Percentiles rank a stretch among this genome's conserved stretches.
These are phyloP conservation scores for Phytopythium boreale DNA, from an alignment of 352 stramenopile species.

Conservation along the genomic window DNA sequence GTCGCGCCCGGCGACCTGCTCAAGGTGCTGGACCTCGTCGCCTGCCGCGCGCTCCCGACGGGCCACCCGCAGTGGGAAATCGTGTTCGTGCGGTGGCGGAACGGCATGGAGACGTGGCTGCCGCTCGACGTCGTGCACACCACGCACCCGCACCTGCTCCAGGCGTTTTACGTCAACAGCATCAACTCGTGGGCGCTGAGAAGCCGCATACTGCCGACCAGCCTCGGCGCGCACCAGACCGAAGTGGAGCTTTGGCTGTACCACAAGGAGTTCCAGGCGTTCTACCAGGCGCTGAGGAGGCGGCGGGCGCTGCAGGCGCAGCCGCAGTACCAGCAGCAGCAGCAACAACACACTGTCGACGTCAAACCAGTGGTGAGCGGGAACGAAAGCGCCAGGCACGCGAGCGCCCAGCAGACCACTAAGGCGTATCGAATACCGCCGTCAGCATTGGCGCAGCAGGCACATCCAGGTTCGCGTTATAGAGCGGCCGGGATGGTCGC, in stretches of 20 bases:
- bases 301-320: conserved; percentile 9
- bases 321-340: conserved; percentile 11
- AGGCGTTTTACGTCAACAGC: conserved; percentile 76
- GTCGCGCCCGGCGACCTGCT: conserved; percentile 51
- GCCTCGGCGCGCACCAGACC: conserved; percentile 36
- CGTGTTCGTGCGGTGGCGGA: conserved; percentile 65
- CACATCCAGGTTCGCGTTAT: background rate
- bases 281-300: conserved; percentile 45
- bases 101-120: conserved; percentile 63
- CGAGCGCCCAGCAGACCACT: background rate
- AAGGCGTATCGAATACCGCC: background rate
- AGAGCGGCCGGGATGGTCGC: background rate
- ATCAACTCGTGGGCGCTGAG: conserved; percentile 75
- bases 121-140: conserved; percentile 53
- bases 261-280: conserved; percentile 59
- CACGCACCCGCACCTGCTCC: conserved; percentile 38
- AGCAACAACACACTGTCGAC: conserved; percentile 6
- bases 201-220: conserved; percentile 36
- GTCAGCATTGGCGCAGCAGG: background rate
- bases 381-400: conserved; percentile 6
- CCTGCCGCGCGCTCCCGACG: conserved; percentile 32
- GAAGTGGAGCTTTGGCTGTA: conserved; percentile 77
- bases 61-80: conserved; percentile 58
- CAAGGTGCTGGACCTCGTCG: conserved; percentile 70
- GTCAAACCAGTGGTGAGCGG: conserved; percentile 16